Percentiles rank a stretch among this genome's conserved stretches.
Conservation (phyloP, 805 yeast species). For the Wickerhamiella cacticola region DNA sequence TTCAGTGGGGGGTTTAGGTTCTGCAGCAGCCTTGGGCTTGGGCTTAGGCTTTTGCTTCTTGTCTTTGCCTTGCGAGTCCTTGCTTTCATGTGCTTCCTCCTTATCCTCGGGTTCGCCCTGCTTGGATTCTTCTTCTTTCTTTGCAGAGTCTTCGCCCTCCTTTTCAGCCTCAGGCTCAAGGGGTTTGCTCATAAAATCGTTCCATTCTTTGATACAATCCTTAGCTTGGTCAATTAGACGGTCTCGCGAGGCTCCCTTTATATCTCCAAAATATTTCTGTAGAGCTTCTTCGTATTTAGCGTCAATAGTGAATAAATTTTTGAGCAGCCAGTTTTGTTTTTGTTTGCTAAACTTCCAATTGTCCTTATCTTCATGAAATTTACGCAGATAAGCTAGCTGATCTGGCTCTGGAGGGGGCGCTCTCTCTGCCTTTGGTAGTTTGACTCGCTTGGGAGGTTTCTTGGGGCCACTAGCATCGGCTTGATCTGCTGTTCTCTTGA, state of each 20-base stretch:
- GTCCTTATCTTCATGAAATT: conserved; percentile 41
- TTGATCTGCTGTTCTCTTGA: conserved; percentile 21
- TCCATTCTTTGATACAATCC: conserved; percentile 45
- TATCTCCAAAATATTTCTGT: conserved; percentile 41
- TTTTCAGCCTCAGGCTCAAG: conserved; percentile 22
- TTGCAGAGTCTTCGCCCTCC: conserved; percentile 6
- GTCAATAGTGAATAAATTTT: conserved; percentile 41
- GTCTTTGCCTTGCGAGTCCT: conserved; percentile 15
- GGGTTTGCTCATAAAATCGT: conserved; percentile 32
- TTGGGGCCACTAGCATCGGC: conserved; percentile 24
- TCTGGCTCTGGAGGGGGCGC: conserved; percentile 66
- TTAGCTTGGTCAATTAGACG: conserved; percentile 42
- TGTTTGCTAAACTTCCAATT: conserved; percentile 79
- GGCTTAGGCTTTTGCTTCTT: conserved; percentile 5
- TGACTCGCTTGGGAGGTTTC: conserved; percentile 58
- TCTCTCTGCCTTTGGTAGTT: conserved; percentile 56
- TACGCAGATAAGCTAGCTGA: conserved; percentile 53
- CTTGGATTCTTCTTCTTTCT: background rate
- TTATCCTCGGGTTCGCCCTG: background rate
- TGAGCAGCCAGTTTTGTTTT: conserved; percentile 75
- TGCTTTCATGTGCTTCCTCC: background rate
- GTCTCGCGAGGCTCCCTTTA: conserved; percentile 59
- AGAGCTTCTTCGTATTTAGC: conserved; percentile 42
- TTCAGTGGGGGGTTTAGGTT: conserved; percentile 18
- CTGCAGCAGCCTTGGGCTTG: background rate